Conservation (phyloP, 2,329 filamentous ascomycete genomes). For the Cercospora brassicicola region DNA sequence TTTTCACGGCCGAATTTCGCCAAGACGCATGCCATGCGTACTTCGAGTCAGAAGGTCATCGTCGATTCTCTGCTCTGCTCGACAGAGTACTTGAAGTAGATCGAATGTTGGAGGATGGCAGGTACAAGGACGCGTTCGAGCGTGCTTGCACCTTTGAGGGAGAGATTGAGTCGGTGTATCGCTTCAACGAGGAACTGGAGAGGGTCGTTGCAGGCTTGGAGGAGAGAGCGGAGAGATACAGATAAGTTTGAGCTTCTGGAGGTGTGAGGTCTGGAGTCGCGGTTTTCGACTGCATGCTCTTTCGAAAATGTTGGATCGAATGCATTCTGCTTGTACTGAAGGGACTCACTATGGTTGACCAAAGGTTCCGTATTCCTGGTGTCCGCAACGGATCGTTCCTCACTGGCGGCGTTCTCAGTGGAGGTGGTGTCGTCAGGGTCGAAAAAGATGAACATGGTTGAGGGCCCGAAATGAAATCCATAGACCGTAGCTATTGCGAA, state of each 20-base stretch:
- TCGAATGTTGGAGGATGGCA: not conserved
- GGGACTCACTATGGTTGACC: too few relatives aligned
- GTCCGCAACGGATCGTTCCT: too few relatives aligned
- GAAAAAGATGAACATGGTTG: too few relatives aligned
- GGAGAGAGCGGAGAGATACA: not conserved
- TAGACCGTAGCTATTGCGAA: too few relatives aligned
- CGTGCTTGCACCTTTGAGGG: not conserved
- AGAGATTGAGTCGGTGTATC: not conserved
- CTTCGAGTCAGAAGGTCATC: not conserved
- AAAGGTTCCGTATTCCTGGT: too few relatives aligned
- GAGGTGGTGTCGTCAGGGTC: too few relatives aligned
- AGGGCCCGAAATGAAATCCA: too few relatives aligned
- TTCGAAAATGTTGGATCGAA: too few relatives aligned
- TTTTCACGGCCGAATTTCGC: not conserved
- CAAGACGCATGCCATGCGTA: not conserved
- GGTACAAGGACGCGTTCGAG: not conserved
- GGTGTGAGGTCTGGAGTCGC: too few relatives aligned
- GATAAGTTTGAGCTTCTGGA: not conserved
- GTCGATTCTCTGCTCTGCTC: not conserved
- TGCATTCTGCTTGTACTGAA: not conserved
- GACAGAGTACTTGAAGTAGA: not conserved
- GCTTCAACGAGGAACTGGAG: not conserved
- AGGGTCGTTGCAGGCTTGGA: not conserved
- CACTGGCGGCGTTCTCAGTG: too few relatives aligned
- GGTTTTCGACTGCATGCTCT: too few relatives aligned